Evolutionary conservation across 2,329 filamentous ascomycete species (phyloP).

Genomic region (Cladorrhinum sp.): DNA sequence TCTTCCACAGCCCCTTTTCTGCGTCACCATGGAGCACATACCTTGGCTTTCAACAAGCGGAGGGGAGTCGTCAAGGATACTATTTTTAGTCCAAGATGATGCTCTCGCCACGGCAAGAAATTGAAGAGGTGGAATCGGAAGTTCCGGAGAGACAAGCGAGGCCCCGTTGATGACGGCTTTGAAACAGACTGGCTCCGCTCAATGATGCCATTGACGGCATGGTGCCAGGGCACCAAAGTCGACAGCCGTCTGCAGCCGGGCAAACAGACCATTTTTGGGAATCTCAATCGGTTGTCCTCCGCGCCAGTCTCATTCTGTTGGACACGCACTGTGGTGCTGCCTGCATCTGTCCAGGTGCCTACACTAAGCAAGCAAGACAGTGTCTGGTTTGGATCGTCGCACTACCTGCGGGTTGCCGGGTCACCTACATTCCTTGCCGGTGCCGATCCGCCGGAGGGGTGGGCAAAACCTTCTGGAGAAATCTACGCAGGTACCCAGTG

Average conservation of each 20-base stretch:
- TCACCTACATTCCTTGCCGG: slow-evolving; percentile 11
- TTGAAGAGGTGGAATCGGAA: not conserved
- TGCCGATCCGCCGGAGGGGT: slow-evolving; percentile 8
- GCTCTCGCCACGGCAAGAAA: not conserved
- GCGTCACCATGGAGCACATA: not conserved
- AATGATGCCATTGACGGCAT: slow-evolving; percentile 15
- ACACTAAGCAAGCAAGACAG: slow-evolving; percentile 2
- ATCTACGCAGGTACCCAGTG: not conserved
- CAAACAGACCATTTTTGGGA: not conserved
- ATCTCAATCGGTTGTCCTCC: not conserved
- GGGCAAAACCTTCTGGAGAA: slow-evolving; percentile 11
- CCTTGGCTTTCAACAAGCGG: too few relatives aligned
- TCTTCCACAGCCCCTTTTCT: not conserved
- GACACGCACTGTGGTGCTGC: not conserved
- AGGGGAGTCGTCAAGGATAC: too few relatives aligned
- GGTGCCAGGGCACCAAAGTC: not conserved
- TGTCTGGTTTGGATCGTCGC: slow-evolving; percentile 6
- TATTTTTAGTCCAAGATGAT: not conserved
- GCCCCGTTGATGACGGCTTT: not conserved
- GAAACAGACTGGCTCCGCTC: slow-evolving; percentile 5
- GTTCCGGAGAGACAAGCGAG: slow-evolving; percentile 6
- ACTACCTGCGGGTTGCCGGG: not conserved
- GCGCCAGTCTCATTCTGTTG: not conserved
- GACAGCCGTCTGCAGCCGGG: not conserved
- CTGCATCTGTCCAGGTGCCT: not conserved